Conservation (phyloP, 768 basidiomycete genomes). For the Termitomyces sp. region DNA sequence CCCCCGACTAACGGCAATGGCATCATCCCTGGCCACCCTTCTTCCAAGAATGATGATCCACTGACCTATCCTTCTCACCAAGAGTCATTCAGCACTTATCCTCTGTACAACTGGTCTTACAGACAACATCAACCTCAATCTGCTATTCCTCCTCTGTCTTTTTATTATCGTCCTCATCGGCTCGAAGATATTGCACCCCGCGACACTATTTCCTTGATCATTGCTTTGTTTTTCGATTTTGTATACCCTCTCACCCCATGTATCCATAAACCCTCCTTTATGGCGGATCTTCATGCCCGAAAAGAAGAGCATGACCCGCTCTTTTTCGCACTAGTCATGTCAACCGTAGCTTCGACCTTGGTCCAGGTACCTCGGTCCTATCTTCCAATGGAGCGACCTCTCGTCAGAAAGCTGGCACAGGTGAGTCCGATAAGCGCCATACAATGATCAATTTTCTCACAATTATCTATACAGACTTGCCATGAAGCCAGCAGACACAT, state of each 20-base stretch:
- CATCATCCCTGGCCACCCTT: conserved; percentile 24
- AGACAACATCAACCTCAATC: conserved; percentile 50
- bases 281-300: conserved; percentile 78
- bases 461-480: conserved; percentile 43
- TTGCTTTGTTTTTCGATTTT: conserved; percentile 89
- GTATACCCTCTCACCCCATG: conserved; percentile 90
- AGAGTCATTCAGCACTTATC: conserved; percentile 59
- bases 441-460: background rate
- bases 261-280: conserved; percentile 86
- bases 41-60: conserved; percentile 41
- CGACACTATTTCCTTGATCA: conserved; percentile 75
- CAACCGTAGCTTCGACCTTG: conserved; percentile 79
- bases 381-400: conserved; percentile 78
- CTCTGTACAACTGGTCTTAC: conserved; percentile 66
- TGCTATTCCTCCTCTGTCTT: conserved; percentile 58
- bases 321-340: conserved; percentile 89
- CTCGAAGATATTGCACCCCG: conserved; percentile 80
- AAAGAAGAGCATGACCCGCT: conserved; percentile 85
- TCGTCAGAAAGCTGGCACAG: conserved; percentile 79
- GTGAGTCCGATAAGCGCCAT: conserved; percentile 16
- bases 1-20: conserved; percentile 24
- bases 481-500: conserved; percentile 81
- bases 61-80: conserved; percentile 32
- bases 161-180: conserved; percentile 68
- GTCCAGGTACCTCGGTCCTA: conserved; percentile 87